Evolutionary conservation across 2,329 filamentous ascomycete genomes (phyloP), one percentile per base, ranked within the genome.

Genomic region (Trichoderma polysporum): DNA sequence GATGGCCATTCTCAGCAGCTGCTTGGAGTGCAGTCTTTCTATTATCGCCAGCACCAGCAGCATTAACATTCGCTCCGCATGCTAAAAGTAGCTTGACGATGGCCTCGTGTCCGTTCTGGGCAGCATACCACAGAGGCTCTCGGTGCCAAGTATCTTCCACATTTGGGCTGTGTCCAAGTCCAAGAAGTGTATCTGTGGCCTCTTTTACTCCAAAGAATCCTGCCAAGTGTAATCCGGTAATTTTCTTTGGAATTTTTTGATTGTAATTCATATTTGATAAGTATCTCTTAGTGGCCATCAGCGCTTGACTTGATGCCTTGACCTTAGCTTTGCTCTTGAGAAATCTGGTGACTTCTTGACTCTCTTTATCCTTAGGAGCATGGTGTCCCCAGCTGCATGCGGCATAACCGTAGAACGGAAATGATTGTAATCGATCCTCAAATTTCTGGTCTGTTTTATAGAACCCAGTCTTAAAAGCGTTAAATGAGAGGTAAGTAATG

Each of bases 401-500:
- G 1, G 63, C 54, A 49, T 66, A 58, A 5, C 12, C 1, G 22
- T 49, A 66, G 8, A 66, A 35, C 15, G 35, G 50, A 41, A 29
- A 31, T 0, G 27, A 27, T 3, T 25, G 52, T 3, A 59, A 33
- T 5, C 53, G 41, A 0, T 49, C 1, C 29, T 37, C 2, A 13
- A 47, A 49, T 4, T 59, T 27, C 5, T 4, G 2, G 5, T 33
- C 2, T 17, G 17, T 35, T n/a, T 12, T 0, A 37, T 27, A 25
- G 6, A 7, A 7, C 1, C 62, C 39, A 4, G 9, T 10, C 15
- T 33, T 53, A 45, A 66, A 66, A 4, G 2, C 50, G 27, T 19
- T 35, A 19, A 66, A 66, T 6, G 33, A 61, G 5, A 66, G 56
- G 27, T 66, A 66, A 1, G 56, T 25, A 9, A 52, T 7, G 27